These are phyloP conservation scores for Umbellularia californica DNA, from an alignment of 164 flowering plant species.

Conservation along the genomic window DNA sequence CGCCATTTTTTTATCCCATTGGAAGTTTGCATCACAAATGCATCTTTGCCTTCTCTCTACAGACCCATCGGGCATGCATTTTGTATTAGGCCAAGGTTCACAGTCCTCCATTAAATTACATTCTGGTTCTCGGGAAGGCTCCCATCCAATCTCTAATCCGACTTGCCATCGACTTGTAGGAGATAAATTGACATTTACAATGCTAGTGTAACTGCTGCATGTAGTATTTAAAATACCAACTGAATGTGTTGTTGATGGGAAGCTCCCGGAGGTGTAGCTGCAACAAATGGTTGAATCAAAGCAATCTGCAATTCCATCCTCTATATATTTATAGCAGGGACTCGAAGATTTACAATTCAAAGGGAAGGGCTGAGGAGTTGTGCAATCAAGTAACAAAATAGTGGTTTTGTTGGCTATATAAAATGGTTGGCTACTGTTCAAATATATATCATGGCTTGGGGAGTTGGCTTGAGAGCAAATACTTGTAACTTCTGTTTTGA, in stretches of 20 bases:
- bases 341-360: constrained; percentile 1
- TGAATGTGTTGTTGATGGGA: background rate
- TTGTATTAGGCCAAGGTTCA: background rate
- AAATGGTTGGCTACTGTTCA: background rate
- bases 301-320: background rate
- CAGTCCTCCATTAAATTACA: background rate
- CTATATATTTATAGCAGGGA: background rate
- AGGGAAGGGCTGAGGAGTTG: background rate
- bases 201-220: background rate
- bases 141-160: constrained; percentile 4
- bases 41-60: background rate
- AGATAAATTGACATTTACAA: background rate
- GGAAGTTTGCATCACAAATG: background rate
- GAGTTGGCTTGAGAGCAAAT: background rate
- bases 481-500: background rate
- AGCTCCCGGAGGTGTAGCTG: background rate
- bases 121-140: background rate
- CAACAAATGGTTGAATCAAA: background rate
- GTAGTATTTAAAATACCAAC: background rate
- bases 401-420: background rate
- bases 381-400: background rate
- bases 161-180: background rate
- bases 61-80: background rate
- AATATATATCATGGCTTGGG: background rate
- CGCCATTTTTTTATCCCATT: background rate